A percentile compares a stretch with the other conserved stretches of the same genome.
Conservation (phyloP, 1,139 yeast genomes). For the Kodamaea fungicola region DNA sequence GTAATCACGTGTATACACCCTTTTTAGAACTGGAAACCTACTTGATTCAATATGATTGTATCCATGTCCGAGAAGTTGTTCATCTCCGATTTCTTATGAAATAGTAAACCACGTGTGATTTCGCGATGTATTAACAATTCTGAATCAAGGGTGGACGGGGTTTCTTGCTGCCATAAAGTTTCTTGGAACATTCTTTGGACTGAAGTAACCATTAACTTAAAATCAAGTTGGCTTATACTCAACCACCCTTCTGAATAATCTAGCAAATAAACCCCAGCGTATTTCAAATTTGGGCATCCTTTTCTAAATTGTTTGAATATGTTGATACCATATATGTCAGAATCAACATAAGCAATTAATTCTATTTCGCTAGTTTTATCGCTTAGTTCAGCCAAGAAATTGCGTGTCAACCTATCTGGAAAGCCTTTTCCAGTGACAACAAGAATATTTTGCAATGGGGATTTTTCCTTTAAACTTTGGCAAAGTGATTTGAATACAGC, state of each 20-base stretch:
- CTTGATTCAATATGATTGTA: neutral
- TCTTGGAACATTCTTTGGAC: neutral
- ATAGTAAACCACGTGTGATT: conserved; percentile 50
- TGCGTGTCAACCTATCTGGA: conserved; percentile 42
- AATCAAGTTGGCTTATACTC: conserved; percentile 32
- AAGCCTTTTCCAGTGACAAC: conserved; percentile 66
- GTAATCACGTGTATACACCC: no score
- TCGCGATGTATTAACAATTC: conserved; percentile 33
- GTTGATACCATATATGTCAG: conserved; percentile 70
- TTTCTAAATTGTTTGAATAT: conserved; percentile 44
- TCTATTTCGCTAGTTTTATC: conserved; percentile 19
- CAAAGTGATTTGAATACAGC: conserved; percentile 42
- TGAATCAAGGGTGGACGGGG: neutral
- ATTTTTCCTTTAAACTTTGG: conserved; percentile 7
- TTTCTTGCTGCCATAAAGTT: neutral
- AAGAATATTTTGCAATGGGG: conserved; percentile 15
- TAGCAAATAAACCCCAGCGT: conserved; percentile 16
- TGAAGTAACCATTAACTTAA: conserved; percentile 22
- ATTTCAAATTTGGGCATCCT: conserved; percentile 3
- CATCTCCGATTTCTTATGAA: conserved; percentile 59
- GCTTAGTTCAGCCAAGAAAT: conserved; percentile 15
- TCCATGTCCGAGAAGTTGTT: conserved; percentile 20
- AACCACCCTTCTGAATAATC: conserved; percentile 38
- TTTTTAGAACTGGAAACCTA: neutral
- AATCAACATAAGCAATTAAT: conserved; percentile 35